phyloP scores from a whole-genome alignment of 75 land plant genomes.

The Pinus taeda region DNA sequence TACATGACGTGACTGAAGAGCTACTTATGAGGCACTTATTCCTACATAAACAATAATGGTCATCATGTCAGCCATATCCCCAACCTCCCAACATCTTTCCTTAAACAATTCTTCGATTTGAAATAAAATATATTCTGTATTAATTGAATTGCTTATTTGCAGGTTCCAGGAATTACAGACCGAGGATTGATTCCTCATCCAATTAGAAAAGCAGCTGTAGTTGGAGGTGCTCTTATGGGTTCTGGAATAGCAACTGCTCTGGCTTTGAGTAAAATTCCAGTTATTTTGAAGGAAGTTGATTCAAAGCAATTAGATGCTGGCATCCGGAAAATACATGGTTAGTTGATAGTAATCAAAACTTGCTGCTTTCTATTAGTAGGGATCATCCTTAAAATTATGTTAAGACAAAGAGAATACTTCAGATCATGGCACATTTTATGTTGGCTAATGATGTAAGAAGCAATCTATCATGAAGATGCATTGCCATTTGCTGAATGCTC shows the following conservation, averaged over 20 bases:
- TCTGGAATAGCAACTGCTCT: conserved; percentile 54
- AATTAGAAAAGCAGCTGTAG: conserved; percentile 32
- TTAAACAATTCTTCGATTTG: no score
- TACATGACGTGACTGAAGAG: not conserved
- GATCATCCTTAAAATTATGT: not conserved
- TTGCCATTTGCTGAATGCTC: not conserved
- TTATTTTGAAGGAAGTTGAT: conserved; percentile 35
- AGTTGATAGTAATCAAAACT: not conserved
- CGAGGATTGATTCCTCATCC: conserved; percentile 30
- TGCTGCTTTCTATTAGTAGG: not conserved
- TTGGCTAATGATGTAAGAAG: not conserved
- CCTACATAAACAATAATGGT: no score
- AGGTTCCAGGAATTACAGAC: conserved; percentile 49
- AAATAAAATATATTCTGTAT: not conserved
- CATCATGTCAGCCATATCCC: no score
- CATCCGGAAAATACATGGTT: conserved; percentile 31
- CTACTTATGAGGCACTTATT: no score
- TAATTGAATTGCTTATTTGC: conserved; percentile 6
- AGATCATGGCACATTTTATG: not conserved
- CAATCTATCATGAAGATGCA: not conserved
- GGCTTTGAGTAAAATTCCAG: conserved; percentile 27
- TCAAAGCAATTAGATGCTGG: conserved; percentile 29
- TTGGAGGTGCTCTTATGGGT: conserved; percentile 59
- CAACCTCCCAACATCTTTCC: not conserved
- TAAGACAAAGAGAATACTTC: not conserved